Evolutionary conservation across 1,284 basidiomycete species (phyloP).

Genomic region (Fistulinella cinereoalba): DNA sequence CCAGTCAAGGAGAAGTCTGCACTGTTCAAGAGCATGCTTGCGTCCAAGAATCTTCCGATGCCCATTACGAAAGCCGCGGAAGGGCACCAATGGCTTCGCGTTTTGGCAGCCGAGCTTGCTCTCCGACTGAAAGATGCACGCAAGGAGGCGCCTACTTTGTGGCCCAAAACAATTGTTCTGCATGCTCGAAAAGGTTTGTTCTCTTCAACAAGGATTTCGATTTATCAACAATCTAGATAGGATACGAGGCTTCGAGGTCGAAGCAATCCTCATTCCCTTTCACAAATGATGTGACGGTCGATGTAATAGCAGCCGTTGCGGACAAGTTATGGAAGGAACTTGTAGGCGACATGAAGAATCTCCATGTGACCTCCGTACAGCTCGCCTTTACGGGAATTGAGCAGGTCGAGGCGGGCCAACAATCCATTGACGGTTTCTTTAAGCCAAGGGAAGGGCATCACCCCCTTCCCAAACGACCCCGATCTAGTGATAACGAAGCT

Average conservation of each 20-base stretch:
- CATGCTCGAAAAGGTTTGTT: constrained; percentile 63
- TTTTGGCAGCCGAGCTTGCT: constrained; percentile 87
- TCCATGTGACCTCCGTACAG: constrained; percentile 74
- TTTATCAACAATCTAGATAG: constrained; percentile 37
- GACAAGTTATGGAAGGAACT: constrained; percentile 89
- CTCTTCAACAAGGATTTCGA: not conserved
- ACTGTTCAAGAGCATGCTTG: constrained; percentile 88
- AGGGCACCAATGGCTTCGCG: constrained; percentile 86
- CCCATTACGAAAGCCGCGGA: constrained; percentile 71
- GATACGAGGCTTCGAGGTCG: constrained; percentile 64
- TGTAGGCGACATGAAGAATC: constrained; percentile 47
- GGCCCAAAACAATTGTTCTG: constrained; percentile 91
- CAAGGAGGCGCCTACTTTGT: constrained; percentile 68
- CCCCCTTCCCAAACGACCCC: constrained; percentile 28
- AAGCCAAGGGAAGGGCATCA: constrained; percentile 30
- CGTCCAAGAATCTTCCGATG: constrained; percentile 85
- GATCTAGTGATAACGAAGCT: constrained; percentile 5
- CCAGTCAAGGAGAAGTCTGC: constrained; percentile 83
- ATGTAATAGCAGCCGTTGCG: constrained; percentile 75
- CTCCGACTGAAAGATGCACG: constrained; percentile 84
- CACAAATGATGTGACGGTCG: constrained; percentile 67
- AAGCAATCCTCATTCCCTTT: constrained; percentile 87
- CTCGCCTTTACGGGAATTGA: constrained; percentile 86
- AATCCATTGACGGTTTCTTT: constrained; percentile 86
- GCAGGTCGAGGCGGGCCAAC: constrained; percentile 76